These are phyloP conservation scores for Platanus orientalis DNA, from an alignment of 164 flowering plant genomes.

Conservation along the genomic window DNA sequence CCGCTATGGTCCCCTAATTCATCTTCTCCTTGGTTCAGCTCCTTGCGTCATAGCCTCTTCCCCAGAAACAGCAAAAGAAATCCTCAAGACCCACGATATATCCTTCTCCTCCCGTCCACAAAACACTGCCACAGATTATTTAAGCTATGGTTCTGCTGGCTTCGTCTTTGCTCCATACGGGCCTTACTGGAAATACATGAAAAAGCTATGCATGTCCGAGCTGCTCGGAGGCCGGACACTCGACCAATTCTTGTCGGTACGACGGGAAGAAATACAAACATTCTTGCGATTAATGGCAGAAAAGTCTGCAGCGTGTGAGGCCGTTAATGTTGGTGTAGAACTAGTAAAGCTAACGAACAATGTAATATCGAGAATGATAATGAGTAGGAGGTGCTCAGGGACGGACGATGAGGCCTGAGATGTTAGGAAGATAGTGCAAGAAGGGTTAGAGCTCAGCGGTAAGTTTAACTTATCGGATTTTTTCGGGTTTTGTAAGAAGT, in stretches of 20 bases:
- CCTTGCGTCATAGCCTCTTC: conserved; percentile 31
- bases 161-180: neutral
- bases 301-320: conserved; percentile 15
- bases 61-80: conserved; percentile 25
- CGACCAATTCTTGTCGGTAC: conserved; percentile 15
- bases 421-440: conserved; percentile 21
- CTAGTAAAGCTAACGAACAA: conserved; percentile 26
- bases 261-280: conserved; percentile 13
- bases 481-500: conserved; percentile 27
- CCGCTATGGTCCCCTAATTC: conserved; percentile 32
- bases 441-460: conserved; percentile 28
- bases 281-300: conserved; percentile 9
- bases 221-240: too few relatives aligned
- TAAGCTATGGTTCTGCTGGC: conserved; percentile 14
- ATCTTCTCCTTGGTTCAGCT: conserved; percentile 30
- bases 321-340: conserved; percentile 27
- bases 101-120: conserved; percentile 20
- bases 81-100: conserved; percentile 30
- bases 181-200: too few relatives aligned
- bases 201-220: conserved; percentile 2
- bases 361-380: conserved; percentile 29
- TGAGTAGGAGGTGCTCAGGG: too few relatives aligned
- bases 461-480: conserved; percentile 35
- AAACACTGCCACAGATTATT: conserved; percentile 18
- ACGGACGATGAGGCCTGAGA: too few relatives aligned